A percentile compares a stretch with the other conserved stretches of the same genome.
phyloP scores from a whole-genome alignment of 1,284 basidiomycete genomes.

The Ceratobasidium sp. region DNA sequence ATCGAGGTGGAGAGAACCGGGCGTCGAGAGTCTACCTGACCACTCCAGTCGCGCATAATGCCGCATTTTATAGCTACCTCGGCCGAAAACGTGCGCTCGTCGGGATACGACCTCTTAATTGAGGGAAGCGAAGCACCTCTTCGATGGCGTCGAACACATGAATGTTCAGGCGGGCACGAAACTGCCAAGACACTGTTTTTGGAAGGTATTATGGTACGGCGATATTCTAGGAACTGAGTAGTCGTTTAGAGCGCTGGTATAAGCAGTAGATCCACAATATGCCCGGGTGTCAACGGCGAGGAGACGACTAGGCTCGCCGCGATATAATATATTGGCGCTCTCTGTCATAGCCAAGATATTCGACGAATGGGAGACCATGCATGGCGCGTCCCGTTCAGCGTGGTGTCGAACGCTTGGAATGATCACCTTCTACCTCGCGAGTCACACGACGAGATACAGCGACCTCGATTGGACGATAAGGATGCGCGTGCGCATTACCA shows the following conservation, averaged over 20 bases:
- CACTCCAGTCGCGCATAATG: neutral
- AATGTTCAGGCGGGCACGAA: neutral
- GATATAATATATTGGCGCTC: neutral
- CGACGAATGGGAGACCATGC: neutral
- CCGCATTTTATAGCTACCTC: slow-evolving; percentile 14
- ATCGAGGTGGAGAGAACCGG: neutral
- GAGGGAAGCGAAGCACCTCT: neutral
- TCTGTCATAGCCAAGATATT: neutral
- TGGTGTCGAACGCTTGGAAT: neutral
- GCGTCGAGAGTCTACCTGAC: neutral
- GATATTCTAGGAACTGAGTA: neutral
- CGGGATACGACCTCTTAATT: neutral
- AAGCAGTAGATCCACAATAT: neutral
- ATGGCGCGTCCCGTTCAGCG: slow-evolving; percentile 1
- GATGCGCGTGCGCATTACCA: neutral
- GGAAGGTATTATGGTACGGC: neutral
- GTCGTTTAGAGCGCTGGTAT: neutral
- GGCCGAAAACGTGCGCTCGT: slow-evolving; percentile 14
- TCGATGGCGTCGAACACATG: neutral
- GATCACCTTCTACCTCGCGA: neutral
- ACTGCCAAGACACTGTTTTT: neutral
- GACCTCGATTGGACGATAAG: neutral
- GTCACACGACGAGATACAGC: slow-evolving; percentile 8
- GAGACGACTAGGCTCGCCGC: neutral
- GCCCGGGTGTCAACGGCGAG: neutral